Base-by-base conservation (phyloP, 345 rosid species). In the Fremontodendron californicum region DNA sequence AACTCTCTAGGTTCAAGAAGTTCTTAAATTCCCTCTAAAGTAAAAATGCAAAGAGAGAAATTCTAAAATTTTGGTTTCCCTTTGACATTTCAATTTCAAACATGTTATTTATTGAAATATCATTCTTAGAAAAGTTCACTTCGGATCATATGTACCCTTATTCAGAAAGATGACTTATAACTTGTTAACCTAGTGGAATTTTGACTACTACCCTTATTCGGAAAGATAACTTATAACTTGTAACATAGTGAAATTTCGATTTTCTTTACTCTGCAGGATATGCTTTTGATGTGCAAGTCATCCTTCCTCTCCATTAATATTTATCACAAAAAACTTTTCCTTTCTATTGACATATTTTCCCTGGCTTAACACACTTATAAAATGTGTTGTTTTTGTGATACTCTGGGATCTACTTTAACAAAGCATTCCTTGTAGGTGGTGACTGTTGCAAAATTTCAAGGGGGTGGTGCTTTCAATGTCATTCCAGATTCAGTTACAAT, bases 401-500 rank as follows among this genome's bases (percentile, higher is more conserved):
- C 63, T 72, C 35, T n/a, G 3, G 27, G 15, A 40, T 37, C 16
- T 68, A 45, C 35, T 45, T 45, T 55, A 55, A 74, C 51, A 19
- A 9, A 74, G 37, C 15, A 65, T 4, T 46, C 15, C 33, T 69
- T 84, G 73, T 88, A 94, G 94, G 98, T 94, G 58, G 90, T 94
- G 52, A 89, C 96, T 0, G 91, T 94, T 29, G 86, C 89, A 52
- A 88, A 81, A 77, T 83, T 94, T 67, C 79, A 83, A 25, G 96
- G 98, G 76, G 95, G 95, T 5, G 89, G 83, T 19, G 89, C 95
- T 6, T 89, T 91, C 76, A 90, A 93, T 81, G 92, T 91, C 23
- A 93, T 93, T 82, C 98, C 97, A 6, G 95, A 90, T 81, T 87
- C 93, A 33, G 91, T 93, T 52, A 82, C 92, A 0, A 84, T 93